These are phyloP conservation scores for Colletotrichum echinochloae DNA, from an alignment of 2,329 filamentous ascomycete genomes.

Conservation along the genomic window DNA sequence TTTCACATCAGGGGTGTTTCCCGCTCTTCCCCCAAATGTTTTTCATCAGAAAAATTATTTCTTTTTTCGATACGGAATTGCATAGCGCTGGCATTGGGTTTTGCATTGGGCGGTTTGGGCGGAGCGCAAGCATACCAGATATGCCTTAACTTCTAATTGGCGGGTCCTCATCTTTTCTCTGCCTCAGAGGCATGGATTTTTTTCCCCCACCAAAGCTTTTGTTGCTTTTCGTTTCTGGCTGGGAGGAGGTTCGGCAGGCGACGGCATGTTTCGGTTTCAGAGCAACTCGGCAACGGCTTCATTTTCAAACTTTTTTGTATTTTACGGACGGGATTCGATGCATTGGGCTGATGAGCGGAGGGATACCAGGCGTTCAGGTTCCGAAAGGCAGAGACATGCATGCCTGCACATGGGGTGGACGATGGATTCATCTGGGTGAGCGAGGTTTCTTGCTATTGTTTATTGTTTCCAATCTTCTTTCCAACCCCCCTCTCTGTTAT, in stretches of 20 bases:
- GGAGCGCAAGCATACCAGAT: slow-evolving; percentile 31
- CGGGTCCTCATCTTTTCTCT: slow-evolving; percentile 26
- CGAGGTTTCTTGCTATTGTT: slow-evolving; percentile 28
- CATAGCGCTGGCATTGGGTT: slow-evolving; percentile 37
- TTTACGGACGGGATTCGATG: slow-evolving; percentile 27
- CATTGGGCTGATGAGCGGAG: slow-evolving; percentile 23
- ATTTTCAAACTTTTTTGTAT: slow-evolving; percentile 30
- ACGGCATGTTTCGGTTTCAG: slow-evolving; percentile 21
- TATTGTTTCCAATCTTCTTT: slow-evolving; percentile 17
- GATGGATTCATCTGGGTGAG: slow-evolving; percentile 19
- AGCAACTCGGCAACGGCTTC: slow-evolving; percentile 32
- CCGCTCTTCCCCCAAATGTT: background rate
- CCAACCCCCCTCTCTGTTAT: slow-evolving; percentile 5
- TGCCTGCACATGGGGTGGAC: slow-evolving; percentile 4
- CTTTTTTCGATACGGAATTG: slow-evolving; percentile 22
- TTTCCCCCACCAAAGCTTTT: too few relatives aligned
- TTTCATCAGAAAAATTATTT: slow-evolving; percentile 9
- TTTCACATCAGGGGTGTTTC: background rate
- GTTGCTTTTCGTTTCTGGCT: slow-evolving; percentile 5
- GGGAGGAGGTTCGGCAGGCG: slow-evolving; percentile 4
- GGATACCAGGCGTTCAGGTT: slow-evolving; percentile 39
- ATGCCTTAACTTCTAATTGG: slow-evolving; percentile 38
- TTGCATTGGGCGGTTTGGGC: slow-evolving; percentile 34
- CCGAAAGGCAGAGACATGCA: slow-evolving; percentile 31
- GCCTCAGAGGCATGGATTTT: slow-evolving; percentile 1